Percentiles rank a stretch among this genome's conserved stretches.
These are phyloP conservation scores for Capsicum pubescens DNA, from an alignment of 257 asterid genomes.

Conservation along the genomic window DNA sequence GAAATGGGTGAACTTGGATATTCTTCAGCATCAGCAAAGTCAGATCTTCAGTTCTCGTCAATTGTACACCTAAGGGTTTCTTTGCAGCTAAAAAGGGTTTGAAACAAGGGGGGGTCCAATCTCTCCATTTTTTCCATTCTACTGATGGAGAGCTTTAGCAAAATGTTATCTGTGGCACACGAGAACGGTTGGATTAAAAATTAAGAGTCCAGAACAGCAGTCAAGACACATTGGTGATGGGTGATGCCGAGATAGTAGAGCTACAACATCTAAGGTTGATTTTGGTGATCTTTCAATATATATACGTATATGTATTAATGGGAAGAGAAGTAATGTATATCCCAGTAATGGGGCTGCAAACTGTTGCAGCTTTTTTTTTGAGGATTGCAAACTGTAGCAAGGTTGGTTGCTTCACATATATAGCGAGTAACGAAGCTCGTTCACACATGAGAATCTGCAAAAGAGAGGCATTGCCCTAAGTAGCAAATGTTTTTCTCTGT, in stretches of 20 bases:
- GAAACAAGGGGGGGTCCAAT: not conserved
- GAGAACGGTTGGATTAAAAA: not conserved
- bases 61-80: not conserved
- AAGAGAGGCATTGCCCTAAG: not conserved
- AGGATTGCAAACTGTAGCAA: not conserved
- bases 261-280: not conserved
- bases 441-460: conserved; percentile 27
- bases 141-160: conserved; percentile 12
- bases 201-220: conserved; percentile 3
- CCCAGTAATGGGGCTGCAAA: not conserved
- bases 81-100: conserved; percentile 7
- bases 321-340: not conserved
- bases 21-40: not conserved
- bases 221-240: not conserved
- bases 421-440: not conserved
- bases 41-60: conserved; percentile 1
- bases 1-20: not conserved
- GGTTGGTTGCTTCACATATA: conserved; percentile 3
- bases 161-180: conserved; percentile 17
- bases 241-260: conserved; percentile 15
- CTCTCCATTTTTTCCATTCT: not conserved
- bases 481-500: conserved; percentile 14
- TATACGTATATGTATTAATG: not conserved
- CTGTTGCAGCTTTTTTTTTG: not conserved
- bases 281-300: not conserved